Percentiles rank a stretch among this genome's conserved stretches.
Conservation (phyloP, 1,139 yeast genomes). For the Yamadazyma conglobata region DNA sequence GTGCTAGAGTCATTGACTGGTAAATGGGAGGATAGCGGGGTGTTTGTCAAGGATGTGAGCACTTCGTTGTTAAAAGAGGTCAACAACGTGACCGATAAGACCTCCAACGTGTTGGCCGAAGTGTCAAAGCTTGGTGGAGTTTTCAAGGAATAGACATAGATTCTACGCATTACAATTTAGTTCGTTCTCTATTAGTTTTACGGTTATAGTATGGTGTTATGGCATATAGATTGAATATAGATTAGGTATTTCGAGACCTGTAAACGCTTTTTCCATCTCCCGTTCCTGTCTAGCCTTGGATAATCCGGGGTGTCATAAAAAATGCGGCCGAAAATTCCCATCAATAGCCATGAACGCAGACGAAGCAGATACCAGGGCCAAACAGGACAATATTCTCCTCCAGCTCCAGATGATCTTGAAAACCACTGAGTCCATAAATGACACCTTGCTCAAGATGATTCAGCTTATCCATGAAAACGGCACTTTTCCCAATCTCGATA, state of each 20-base stretch:
- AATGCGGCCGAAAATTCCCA: too few relatives aligned
- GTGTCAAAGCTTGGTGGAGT: slow-evolving; percentile 35
- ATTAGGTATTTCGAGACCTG: too few relatives aligned
- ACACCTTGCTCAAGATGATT: slow-evolving; percentile 24
- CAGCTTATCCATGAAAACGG: slow-evolving; percentile 15
- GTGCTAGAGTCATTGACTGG: slow-evolving; percentile 58
- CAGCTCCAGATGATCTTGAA: slow-evolving; percentile 33
- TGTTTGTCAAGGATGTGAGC: slow-evolving; percentile 35
- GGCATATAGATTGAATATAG: too few relatives aligned
- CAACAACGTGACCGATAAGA: slow-evolving; percentile 27
- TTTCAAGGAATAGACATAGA: slow-evolving; percentile 13
- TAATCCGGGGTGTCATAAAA: too few relatives aligned
- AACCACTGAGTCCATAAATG: slow-evolving; percentile 30
- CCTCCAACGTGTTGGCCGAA: slow-evolving; percentile 36
- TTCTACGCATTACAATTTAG: too few relatives aligned
- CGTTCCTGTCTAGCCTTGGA: too few relatives aligned
- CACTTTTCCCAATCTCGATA: slow-evolving; percentile 8
- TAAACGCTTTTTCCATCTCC: too few relatives aligned
- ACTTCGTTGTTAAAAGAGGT: slow-evolving; percentile 23
- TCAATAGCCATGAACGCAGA: too few relatives aligned
- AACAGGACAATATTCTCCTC: slow-evolving; percentile 25
- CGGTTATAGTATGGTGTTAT: too few relatives aligned
- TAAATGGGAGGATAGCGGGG: slow-evolving; percentile 49
- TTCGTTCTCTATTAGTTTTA: too few relatives aligned
- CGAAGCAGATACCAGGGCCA: slow-evolving; percentile 3